Base-by-base conservation (phyloP, 2,329 filamentous ascomycete species). In the Phyllosticta citriasiana region DNA sequence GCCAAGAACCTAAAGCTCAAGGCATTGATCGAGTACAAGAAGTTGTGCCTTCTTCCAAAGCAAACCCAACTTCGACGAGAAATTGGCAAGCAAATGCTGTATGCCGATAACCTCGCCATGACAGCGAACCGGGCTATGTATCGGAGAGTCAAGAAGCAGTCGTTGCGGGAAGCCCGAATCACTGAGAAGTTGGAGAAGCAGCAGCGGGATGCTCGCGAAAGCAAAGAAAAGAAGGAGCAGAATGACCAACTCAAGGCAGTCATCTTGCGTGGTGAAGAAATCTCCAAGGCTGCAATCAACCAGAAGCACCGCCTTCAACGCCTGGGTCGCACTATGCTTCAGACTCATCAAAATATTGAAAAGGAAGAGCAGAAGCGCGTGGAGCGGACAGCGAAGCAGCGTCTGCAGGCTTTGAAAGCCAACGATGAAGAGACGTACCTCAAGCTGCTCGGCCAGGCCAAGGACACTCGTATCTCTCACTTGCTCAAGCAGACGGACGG, bases 181-280 rank as follows among this genome's bases (percentile, higher is more conserved):
- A 99, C 94, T 0, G 94, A 99, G 82, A 99, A 97, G 76, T 85
- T 99, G 1, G 94, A 99, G 83, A 97, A 97, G 78, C 92, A 99
- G 74, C 94, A 99, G 73, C 90, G 94, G 62, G 93, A 97, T 74
- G 93, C 92, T 52, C 89, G 94, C 62, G 93, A 97, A 78, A 90
- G 89, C 66, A 89, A 95, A 65, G 94, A 99, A 78, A 96, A 96
- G 85, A 94, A 96, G 85, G 96, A 95, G 78, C 93, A 97, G 71
- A 84, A 83, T 63, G 93, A 97, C 73, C 96, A 96, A 75, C 82
- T 99, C 62, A 86, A 90, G 65, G 88, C 92, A 40, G 91, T 99
- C 58, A 82, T 90, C 66, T 87, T 85, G 66, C 93, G 97, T 73
- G 85, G 88, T 61, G 82, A 84, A 56, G 91, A 96, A 67, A 85